phyloP scores from a whole-genome alignment of 257 asterid genomes.

The Penstemon newberryi region DNA sequence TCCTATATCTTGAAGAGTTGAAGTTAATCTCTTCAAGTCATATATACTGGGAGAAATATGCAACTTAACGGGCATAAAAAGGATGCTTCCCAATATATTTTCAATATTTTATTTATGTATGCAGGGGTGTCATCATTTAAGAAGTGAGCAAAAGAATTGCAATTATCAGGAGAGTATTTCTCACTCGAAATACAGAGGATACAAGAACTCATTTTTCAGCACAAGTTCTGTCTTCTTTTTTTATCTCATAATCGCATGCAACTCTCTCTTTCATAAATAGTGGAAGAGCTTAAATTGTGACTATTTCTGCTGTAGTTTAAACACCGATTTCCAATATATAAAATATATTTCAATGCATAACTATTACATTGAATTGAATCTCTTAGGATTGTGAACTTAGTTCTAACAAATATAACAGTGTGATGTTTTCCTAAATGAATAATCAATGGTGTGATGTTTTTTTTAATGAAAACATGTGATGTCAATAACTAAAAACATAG shows the following conservation, averaged over 20 bases:
- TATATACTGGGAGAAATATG: conserved; percentile 3
- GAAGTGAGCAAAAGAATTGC: conserved; percentile 3
- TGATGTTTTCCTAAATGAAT: too few relatives aligned
- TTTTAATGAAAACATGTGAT: neutral
- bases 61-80: conserved; percentile 6
- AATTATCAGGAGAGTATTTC: conserved; percentile 16
- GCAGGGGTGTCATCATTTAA: neutral
- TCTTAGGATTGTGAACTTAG: conserved; percentile 15
- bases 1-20: conserved; percentile 7
- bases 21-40: conserved; percentile 2
- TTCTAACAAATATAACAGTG: too few relatives aligned
- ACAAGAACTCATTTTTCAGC: conserved; percentile 1
- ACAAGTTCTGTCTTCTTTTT: neutral
- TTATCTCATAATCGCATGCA: too few relatives aligned
- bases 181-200: neutral
- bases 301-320: neutral
- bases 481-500: conserved; percentile 20
- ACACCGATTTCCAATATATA: neutral
- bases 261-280: neutral
- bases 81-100: conserved; percentile 10
- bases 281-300: conserved; percentile 18
- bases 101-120: neutral
- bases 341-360: neutral
- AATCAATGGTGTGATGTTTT: too few relatives aligned
- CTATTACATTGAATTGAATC: conserved; percentile 7